Conservation (phyloP, 805 yeast genomes). For the Metschnikowia lachancei region DNA sequence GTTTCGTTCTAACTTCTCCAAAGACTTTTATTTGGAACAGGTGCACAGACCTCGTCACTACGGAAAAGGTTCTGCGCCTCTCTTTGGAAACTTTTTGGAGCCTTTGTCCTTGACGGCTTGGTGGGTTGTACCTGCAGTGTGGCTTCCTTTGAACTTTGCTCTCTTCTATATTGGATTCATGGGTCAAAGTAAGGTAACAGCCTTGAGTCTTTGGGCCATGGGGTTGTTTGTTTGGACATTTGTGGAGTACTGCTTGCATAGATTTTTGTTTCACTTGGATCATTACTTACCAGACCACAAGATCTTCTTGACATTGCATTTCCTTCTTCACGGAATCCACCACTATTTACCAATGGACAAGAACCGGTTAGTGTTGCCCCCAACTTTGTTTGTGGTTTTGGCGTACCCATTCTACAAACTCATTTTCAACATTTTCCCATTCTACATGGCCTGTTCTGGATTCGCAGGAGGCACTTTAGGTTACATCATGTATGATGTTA, state of each 20-base stretch:
- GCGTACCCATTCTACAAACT: constrained; percentile 78
- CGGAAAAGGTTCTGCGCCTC: constrained; percentile 93
- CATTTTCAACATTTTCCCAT: constrained; percentile 76
- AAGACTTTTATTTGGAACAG: constrained; percentile 90
- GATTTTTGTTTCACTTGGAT: constrained; percentile 93
- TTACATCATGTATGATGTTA: constrained; percentile 84
- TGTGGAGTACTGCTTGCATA: constrained; percentile 81
- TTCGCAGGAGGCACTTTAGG: constrained; percentile 97
- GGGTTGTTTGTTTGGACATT: constrained; percentile 95
- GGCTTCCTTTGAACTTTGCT: constrained; percentile 80
- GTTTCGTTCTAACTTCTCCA: constrained; percentile 67
- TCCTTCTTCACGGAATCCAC: constrained; percentile 91
- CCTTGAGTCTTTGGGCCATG: constrained; percentile 59
- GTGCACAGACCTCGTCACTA: constrained; percentile 98
- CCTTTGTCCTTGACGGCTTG: constrained; percentile 90
- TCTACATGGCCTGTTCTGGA: constrained; percentile 81
- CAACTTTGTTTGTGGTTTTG: constrained; percentile 70
- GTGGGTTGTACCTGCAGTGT: constrained; percentile 84
- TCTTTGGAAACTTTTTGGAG: constrained; percentile 92
- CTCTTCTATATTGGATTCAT: constrained; percentile 58
- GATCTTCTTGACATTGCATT: constrained; percentile 74
- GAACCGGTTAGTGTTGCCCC: constrained; percentile 93
- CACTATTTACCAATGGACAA: constrained; percentile 98
- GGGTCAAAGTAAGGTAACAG: constrained; percentile 44
- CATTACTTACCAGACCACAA: constrained; percentile 78